Conservation (phyloP, 805 yeast genomes). For the Suhomyces sp. region DNA sequence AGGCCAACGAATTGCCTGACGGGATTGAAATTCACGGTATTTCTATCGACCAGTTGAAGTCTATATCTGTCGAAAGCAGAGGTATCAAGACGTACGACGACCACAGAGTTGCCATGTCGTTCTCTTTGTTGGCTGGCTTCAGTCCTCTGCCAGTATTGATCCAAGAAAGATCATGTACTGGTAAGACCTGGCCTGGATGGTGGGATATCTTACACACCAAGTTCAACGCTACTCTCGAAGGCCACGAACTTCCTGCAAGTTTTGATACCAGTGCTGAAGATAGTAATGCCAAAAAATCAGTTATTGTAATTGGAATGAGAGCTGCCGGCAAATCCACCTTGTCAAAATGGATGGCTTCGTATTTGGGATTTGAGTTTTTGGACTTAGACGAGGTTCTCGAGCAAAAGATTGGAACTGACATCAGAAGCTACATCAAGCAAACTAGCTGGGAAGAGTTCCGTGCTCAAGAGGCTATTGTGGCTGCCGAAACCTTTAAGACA, state of each 20-base stretch:
- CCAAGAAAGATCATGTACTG: slow-evolving; percentile 87
- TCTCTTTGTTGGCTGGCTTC: slow-evolving; percentile 81
- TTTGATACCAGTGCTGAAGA: slow-evolving; percentile 18
- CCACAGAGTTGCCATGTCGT: slow-evolving; percentile 97
- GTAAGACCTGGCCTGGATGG: slow-evolving; percentile 99
- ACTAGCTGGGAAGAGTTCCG: slow-evolving; percentile 92
- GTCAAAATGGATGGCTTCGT: slow-evolving; percentile 72
- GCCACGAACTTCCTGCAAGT: slow-evolving; percentile 52
- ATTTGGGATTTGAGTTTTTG: slow-evolving; percentile 62
- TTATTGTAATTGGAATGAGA: slow-evolving; percentile 92
- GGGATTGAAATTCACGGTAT: slow-evolving; percentile 87
- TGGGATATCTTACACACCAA: slow-evolving; percentile 86
- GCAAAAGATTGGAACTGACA: slow-evolving; percentile 44
- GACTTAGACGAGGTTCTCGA: slow-evolving; percentile 81
- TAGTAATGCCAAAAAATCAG: slow-evolving; percentile 49
- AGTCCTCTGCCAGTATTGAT: slow-evolving; percentile 62
- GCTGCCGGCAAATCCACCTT: slow-evolving; percentile 95
- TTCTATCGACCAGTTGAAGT: slow-evolving; percentile 44
- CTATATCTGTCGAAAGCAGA: slow-evolving; percentile 49
- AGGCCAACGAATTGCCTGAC: slow-evolving; percentile 80
- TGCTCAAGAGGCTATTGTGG: slow-evolving; percentile 54
- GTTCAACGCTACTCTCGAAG: slow-evolving; percentile 65
- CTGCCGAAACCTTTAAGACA: slow-evolving; percentile 46
- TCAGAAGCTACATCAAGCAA: slow-evolving; percentile 58
- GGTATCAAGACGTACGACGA: slow-evolving; percentile 87